Evolutionary conservation across 345 rosid genomes (phyloP).

Genomic region (Rubroshorea leprosula): DNA sequence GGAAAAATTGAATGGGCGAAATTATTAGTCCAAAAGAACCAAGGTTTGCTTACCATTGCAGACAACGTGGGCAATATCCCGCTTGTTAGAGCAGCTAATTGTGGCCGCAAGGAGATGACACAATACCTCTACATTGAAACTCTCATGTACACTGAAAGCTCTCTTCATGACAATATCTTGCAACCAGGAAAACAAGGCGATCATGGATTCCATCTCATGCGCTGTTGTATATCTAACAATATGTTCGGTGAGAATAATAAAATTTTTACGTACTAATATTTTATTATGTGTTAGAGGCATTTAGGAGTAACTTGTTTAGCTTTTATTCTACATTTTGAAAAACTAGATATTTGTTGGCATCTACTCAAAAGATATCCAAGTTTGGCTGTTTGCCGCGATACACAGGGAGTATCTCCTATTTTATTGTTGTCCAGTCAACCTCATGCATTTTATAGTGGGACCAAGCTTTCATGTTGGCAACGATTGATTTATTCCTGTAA

Average conservation of each 20-base stretch:
- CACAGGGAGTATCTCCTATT: neutral
- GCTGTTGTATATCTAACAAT: neutral
- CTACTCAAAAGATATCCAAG: neutral
- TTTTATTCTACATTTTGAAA: neutral
- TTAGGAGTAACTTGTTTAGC: too few species aligned
- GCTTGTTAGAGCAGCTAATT: neutral
- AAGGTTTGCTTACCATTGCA: neutral
- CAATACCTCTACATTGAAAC: neutral
- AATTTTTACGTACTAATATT: too few species aligned
- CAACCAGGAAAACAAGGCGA: neutral
- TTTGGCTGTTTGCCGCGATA: neutral
- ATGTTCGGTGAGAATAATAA: neutral
- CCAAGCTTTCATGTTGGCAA: neutral
- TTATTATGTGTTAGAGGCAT: too few species aligned
- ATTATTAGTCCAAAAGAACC: neutral
- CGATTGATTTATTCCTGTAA: neutral
- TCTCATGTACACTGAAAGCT: too few species aligned
- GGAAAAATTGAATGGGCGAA: neutral
- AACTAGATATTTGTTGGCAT: neutral
- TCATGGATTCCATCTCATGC: neutral
- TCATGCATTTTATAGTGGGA: neutral
- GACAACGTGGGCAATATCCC: neutral
- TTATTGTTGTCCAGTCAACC: neutral
- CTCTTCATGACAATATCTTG: neutral
- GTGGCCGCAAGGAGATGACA: neutral